A percentile compares a stretch with the other conserved stretches of the same genome.
phyloP scores from a whole-genome alignment of 768 basidiomycete genomes.

The Multifurca ochricompacta region DNA sequence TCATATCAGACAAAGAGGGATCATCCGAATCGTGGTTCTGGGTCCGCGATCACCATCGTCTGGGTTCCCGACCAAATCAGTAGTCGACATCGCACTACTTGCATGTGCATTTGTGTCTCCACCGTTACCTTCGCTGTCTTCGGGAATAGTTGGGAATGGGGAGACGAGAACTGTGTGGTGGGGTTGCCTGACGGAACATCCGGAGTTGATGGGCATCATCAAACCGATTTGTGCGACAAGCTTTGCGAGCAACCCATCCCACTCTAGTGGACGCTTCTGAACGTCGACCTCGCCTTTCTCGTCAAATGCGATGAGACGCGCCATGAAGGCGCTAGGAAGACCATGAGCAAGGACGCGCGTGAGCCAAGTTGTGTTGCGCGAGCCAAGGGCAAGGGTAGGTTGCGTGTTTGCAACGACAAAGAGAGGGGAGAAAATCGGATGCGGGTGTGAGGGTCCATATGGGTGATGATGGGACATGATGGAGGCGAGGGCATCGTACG shows the following conservation, averaged over 20 bases:
- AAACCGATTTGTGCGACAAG: conserved; percentile 41
- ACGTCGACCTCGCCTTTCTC: conserved; percentile 21
- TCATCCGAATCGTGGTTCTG: not conserved
- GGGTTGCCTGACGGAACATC: not conserved
- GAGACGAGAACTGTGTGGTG: not conserved
- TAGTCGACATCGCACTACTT: not conserved
- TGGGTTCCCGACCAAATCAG: not conserved
- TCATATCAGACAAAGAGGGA: no score
- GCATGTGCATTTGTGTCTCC: not conserved
- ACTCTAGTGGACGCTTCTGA: conserved; percentile 24
- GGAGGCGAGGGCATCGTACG: conserved; percentile 22
- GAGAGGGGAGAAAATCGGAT: conserved; percentile 29
- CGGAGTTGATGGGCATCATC: conserved; percentile 7
- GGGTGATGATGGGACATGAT: not conserved
- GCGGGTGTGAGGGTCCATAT: not conserved
- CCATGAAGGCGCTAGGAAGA: conserved; percentile 30
- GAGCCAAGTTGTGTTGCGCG: conserved; percentile 33
- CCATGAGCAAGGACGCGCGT: conserved; percentile 25
- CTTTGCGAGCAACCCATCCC: conserved; percentile 30
- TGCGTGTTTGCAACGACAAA: conserved; percentile 26
- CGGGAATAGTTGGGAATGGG: not conserved
- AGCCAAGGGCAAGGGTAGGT: conserved; percentile 9
- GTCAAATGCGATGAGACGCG: conserved; percentile 18
- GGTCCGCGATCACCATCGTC: not conserved
- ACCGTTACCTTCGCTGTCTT: not conserved